phyloP scores from a whole-genome alignment of 1,284 basidiomycete genomes.

The Ceratobasidium sp. region DNA sequence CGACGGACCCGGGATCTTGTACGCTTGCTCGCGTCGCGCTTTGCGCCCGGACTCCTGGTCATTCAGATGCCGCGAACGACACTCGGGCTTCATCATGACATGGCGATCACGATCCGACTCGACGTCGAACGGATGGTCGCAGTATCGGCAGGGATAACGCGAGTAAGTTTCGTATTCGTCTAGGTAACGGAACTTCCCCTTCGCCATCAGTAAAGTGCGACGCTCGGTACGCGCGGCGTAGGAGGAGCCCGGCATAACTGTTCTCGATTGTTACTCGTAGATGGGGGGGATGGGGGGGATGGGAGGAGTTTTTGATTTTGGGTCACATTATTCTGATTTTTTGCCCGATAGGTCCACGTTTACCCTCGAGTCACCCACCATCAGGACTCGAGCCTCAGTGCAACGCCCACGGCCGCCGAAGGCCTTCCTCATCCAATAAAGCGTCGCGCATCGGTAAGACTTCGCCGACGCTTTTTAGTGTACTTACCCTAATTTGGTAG shows the following conservation, averaged over 20 bases:
- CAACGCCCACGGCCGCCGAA: too few species aligned
- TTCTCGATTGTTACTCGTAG: not conserved
- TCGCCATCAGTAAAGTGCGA: not conserved
- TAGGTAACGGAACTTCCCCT: not conserved
- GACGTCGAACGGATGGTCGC: not conserved
- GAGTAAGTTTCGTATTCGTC: not conserved
- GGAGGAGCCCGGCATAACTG: not conserved
- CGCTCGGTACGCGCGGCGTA: not conserved
- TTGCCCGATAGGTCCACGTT: too few species aligned
- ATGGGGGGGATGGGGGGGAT: not conserved
- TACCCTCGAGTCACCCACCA: too few species aligned
- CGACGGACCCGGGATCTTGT: constrained; percentile 13
- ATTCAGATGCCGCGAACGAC: not conserved
- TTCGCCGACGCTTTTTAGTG: too few species aligned
- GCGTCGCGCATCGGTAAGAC: too few species aligned
- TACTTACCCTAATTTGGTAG: too few species aligned
- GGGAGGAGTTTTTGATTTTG: too few species aligned
- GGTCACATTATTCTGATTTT: too few species aligned
- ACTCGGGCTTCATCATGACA: constrained; percentile 17
- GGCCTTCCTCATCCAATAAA: too few species aligned
- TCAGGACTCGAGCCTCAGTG: too few species aligned
- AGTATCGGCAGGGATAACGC: not conserved
- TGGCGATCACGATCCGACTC: not conserved
- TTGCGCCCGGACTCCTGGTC: not conserved
- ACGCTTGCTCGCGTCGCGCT: not conserved